A percentile compares a stretch with the other conserved stretches of the same genome.
Evolutionary conservation across 2,329 filamentous ascomycete genomes (phyloP).

Genomic region (Trichoderma koningii): DNA sequence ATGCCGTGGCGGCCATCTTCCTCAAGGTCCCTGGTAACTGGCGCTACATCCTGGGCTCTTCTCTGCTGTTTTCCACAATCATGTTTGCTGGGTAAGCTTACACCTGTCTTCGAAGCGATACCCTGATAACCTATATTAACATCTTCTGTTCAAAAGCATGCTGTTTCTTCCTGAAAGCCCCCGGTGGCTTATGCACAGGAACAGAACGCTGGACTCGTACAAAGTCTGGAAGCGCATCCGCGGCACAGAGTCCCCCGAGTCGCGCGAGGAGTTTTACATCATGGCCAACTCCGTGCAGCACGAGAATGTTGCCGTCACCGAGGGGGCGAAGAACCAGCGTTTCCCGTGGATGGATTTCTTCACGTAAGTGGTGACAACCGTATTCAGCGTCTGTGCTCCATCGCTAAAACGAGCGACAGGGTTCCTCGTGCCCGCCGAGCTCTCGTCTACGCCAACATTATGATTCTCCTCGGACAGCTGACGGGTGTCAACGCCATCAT

Average conservation of each 20-base stretch:
- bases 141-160: conserved; percentile 52
- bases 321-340: conserved; percentile 54
- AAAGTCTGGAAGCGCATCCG: conserved; percentile 74
- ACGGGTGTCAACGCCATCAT: conserved; percentile 71
- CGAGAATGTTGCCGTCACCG: conserved; percentile 56
- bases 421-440: conserved; percentile 67
- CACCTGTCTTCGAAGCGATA: conserved; percentile 44
- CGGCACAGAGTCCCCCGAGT: conserved; percentile 57
- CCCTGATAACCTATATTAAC: not conserved
- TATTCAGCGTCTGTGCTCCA: no score
- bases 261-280: conserved; percentile 69
- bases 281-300: conserved; percentile 66
- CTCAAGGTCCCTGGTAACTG: conserved; percentile 69
- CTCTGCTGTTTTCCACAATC: conserved; percentile 63
- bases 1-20: conserved; percentile 73
- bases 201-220: conserved; percentile 48
- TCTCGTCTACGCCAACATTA: conserved; percentile 67
- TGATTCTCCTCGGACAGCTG: conserved; percentile 70
- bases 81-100: conserved; percentile 44
- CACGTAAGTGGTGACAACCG: conserved; percentile 47
- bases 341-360: conserved; percentile 75
- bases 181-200: conserved; percentile 70
- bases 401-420: conserved; percentile 28
- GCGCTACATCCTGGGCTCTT: conserved; percentile 73
- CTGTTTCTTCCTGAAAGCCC: conserved; percentile 71